Base-by-base conservation (phyloP, 1,284 basidiomycete species). In the Apiotrichum brassicae region DNA sequence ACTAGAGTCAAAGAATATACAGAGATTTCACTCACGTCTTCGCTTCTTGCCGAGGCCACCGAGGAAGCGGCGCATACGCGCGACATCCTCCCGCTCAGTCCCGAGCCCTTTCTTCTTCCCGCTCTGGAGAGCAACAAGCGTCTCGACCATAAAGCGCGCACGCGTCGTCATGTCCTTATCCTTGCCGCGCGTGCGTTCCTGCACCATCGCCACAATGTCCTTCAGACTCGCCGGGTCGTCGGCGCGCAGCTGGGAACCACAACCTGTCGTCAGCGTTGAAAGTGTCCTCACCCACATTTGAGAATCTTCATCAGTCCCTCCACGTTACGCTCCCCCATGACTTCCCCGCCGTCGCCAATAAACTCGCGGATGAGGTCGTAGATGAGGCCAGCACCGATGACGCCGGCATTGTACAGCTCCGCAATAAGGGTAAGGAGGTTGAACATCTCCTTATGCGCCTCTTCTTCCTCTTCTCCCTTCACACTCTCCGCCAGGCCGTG, bases 341-440 rank as follows among this genome's bases (percentile, higher is more conserved):
- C 44, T 12, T 53, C 44, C 36, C 54, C 45, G 28, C 54, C 54
- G 25, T 57, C 76, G 6, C 81, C 76, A 40, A 98, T 77, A 49
- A 97, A 79, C 8, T 80, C 78, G 4, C 87, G 83, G 57, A 99
- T 84, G 43, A 97, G 70, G 66, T 97, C 94, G 72, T 93, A 97
- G 37, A 97, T 76, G 18, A 98, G 78, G 4, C 86, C 77, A 52
- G 84, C 88, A 1, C 89, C 90, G 39, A 97, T 80, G 22, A 97
- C 87, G 70, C 90, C 87, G 64, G 97, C 88, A 68, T 97, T 97
- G 77, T 97, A 97, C 32, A 98, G 75, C 66, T 97, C 90, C 3
- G 90, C 87, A 20, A 97, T 76, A 9, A 98, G 79, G 0, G 89
- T 82, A 28, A 93, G 78, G 25, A 99, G 75, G 68, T 98, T 98